These are phyloP conservation scores for Tulasnella sp. DNA, from an alignment of 768 basidiomycete species.

Conservation along the genomic window DNA sequence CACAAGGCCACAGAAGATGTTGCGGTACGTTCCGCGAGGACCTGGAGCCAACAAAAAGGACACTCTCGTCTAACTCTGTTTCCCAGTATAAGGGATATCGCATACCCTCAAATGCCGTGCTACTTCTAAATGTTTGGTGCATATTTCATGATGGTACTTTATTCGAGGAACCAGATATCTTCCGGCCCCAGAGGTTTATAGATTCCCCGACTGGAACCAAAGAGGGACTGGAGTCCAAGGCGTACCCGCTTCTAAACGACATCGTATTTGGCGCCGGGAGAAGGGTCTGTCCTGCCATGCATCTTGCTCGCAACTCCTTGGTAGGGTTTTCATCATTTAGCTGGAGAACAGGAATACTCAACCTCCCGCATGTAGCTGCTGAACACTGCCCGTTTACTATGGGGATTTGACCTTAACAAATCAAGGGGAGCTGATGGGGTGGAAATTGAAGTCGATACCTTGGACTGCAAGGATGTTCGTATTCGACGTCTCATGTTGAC, in stretches of 20 bases:
- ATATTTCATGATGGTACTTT: constrained; percentile 40
- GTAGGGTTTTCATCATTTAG: not conserved
- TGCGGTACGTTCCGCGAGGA: not conserved
- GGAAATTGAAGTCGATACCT: not conserved
- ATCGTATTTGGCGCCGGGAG: constrained; percentile 32
- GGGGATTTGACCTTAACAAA: constrained; percentile 26
- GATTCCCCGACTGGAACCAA: not conserved
- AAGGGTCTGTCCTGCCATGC: constrained; percentile 40
- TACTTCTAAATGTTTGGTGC: constrained; percentile 42
- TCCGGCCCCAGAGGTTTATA: constrained; percentile 57
- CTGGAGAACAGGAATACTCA: not conserved
- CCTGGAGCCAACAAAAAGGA: no score
- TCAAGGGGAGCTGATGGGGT: not conserved
- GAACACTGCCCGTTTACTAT: constrained; percentile 20
- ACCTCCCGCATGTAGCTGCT: not conserved
- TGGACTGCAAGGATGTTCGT: constrained; percentile 18
- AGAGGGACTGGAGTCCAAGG: constrained; percentile 3
- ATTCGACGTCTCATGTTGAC: not conserved
- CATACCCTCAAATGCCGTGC: constrained; percentile 39
- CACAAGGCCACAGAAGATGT: constrained; percentile 34
- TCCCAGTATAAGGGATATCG: constrained; percentile 34
- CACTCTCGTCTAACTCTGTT: not conserved
- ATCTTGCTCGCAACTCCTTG: constrained; percentile 37
- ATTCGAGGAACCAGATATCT: constrained; percentile 53
- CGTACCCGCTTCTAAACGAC: constrained; percentile 11